Base-by-base conservation (phyloP, 1,139 yeast genomes). In the Kodamaea derodonti region DNA sequence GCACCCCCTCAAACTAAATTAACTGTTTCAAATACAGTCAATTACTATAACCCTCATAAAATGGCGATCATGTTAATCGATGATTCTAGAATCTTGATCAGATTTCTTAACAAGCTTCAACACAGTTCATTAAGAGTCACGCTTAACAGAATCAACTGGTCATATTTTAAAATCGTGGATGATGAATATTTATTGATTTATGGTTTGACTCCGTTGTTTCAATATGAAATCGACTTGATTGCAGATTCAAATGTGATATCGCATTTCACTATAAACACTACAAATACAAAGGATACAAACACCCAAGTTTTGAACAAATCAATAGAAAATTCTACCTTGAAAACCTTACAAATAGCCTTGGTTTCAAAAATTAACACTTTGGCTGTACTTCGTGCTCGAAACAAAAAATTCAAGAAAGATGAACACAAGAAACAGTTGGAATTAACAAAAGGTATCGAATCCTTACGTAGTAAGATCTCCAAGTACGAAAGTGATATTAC, bases 121-220 rank as follows among this genome's bases (percentile, higher is more conserved):
- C n/a, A 18, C 65, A 17, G 20, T 5, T 20, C 20, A 10, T 22
- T 38, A 2, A 31, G 17, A 17, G 36, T 80, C 8, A 64, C 68
- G 34, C 75, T 82, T 12, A 82, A 82, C 49, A 80, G 79, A 33
- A 65, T 81, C 11, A 58, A 71, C 14, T 82, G 90, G 90, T 51
- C 58, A 4, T 63, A 58, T 63, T 75, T 47, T 69, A 76, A 60
- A 64, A 65, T 38, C 52, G 39, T 45, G 16, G 43, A 42, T 14
- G 38, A 70, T 0, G 60, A 72, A 28, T 60, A 63, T 39, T 67
- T 74, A 27, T 65, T 78, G 16, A 73, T 82, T 26, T 76, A 75
- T 51, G 87, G 87, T 1, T 60, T 83, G 33, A 78, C 85, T 10
- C 84, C 88, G 0, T 58, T 76, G 20, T 77, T 78, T 29, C 85